These are phyloP conservation scores for Corylus avellana DNA, from an alignment of 306 rosid genomes.

Conservation along the genomic window DNA sequence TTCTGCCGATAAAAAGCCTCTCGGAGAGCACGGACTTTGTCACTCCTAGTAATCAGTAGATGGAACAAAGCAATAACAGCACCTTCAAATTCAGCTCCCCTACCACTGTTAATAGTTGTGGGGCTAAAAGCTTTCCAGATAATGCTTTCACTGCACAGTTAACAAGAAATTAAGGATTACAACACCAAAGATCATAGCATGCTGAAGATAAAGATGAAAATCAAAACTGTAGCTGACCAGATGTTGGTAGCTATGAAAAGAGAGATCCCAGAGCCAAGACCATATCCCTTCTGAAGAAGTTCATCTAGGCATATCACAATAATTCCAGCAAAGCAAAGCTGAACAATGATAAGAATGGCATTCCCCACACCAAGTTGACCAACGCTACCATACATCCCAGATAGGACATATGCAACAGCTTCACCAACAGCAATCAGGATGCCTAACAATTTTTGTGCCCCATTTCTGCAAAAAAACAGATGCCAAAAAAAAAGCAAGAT, in stretches of 20 bases:
- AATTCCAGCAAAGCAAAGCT: conserved; percentile 76
- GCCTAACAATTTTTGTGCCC: conserved; percentile 75
- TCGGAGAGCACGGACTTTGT: conserved; percentile 56
- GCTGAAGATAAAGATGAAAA: background rate
- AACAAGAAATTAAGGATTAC: background rate
- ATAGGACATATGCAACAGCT: conserved; percentile 76
- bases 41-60: conserved; percentile 45
- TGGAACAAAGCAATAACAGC: conserved; percentile 62
- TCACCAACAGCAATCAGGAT: conserved; percentile 79
- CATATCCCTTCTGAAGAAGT: conserved; percentile 83
- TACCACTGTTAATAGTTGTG: conserved; percentile 56
- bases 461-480: conserved; percentile 41
- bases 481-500: background rate
- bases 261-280: conserved; percentile 78
- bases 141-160: conserved; percentile 47
- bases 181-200: background rate
- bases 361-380: conserved; percentile 83
- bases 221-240: conserved; percentile 46
- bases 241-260: conserved; percentile 77
- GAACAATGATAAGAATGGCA: conserved; percentile 72
- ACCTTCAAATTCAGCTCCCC: conserved; percentile 66
- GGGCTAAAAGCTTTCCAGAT: conserved; percentile 66
- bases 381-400: conserved; percentile 83
- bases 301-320: conserved; percentile 80
- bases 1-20: conserved; percentile 65